Evolutionary conservation across 2,329 filamentous ascomycete genomes (phyloP).

Genomic region (Colletotrichum gigasporum): DNA sequence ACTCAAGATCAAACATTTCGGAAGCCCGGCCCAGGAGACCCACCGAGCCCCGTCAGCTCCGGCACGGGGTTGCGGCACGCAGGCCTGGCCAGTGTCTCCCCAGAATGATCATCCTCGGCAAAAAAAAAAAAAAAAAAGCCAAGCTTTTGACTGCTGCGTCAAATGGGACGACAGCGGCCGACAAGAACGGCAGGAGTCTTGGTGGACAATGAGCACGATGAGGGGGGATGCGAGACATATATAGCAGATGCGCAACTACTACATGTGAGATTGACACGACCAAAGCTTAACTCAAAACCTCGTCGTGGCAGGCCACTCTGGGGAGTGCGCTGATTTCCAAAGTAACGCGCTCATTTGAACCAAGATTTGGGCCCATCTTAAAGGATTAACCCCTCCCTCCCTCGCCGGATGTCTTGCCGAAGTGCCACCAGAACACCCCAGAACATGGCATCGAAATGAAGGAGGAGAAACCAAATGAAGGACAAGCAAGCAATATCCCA

Average conservation of each 20-base stretch:
- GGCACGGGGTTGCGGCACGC: conserved; percentile 19
- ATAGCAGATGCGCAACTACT: neutral
- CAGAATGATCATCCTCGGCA: conserved; percentile 23
- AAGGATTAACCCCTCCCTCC: neutral
- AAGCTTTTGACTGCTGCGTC: conserved; percentile 14
- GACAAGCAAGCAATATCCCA: conserved; percentile 5
- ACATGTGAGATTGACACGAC: neutral
- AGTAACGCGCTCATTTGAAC: conserved; percentile 6
- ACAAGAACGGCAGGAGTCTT: too few relatives aligned
- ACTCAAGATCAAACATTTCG: conserved; percentile 22
- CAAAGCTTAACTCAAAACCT: neutral
- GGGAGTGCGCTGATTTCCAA: conserved; percentile 15
- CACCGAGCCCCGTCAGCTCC: conserved; percentile 3
- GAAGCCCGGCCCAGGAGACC: neutral
- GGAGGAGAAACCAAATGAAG: conserved; percentile 16
- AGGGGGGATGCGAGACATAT: neutral
- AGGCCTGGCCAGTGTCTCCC: neutral
- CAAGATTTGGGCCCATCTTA: neutral
- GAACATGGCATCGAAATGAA: conserved; percentile 15
- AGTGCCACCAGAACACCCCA: neutral
- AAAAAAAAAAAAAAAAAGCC: conserved; percentile 16
- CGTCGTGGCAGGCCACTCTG: neutral
- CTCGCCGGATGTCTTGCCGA: neutral
- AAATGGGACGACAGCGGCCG: neutral
- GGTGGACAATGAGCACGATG: too few relatives aligned